A percentile compares a stretch with the other conserved stretches of the same genome.
Conservation (phyloP, 768 basidiomycete genomes). For the Leccinum fibrillosum region DNA sequence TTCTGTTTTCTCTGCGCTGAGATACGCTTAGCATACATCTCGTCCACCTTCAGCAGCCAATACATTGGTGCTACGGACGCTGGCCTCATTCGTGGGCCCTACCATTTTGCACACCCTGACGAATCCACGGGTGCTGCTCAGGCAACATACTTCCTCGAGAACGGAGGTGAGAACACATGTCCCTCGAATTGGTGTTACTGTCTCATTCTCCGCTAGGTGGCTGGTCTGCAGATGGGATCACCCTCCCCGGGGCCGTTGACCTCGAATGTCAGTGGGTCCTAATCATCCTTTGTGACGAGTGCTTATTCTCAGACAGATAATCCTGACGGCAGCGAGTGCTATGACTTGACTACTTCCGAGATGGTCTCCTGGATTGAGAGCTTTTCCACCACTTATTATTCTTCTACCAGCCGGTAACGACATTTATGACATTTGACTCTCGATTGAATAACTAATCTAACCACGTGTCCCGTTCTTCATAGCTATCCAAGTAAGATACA, state of each 20-base stretch:
- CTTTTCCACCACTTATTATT: slow-evolving; percentile 59
- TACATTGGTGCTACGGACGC: slow-evolving; percentile 55
- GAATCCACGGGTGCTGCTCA: slow-evolving; percentile 53
- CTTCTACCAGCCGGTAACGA: slow-evolving; percentile 43
- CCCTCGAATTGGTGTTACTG: neutral
- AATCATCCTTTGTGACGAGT: neutral
- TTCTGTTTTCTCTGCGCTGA: neutral
- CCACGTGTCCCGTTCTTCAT: neutral
- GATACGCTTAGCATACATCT: slow-evolving; percentile 18
- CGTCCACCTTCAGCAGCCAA: slow-evolving; percentile 40
- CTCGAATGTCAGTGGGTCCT: slow-evolving; percentile 48
- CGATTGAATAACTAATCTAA: neutral
- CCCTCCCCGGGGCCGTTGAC: slow-evolving; percentile 62
- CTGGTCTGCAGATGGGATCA: slow-evolving; percentile 54
- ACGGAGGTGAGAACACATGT: slow-evolving; percentile 42
- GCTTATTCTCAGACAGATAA: slow-evolving; percentile 37
- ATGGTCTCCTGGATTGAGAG: slow-evolving; percentile 66
- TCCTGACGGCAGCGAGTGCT: slow-evolving; percentile 50
- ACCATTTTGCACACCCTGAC: slow-evolving; percentile 61
- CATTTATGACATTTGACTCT: neutral
- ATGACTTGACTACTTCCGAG: slow-evolving; percentile 45
- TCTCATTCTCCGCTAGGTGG: slow-evolving; percentile 35
- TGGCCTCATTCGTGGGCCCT: slow-evolving; percentile 55
- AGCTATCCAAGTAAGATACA: slow-evolving; percentile 39
- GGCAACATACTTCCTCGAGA: slow-evolving; percentile 53